These are phyloP conservation scores for Theileria equi DNA, from an alignment of 169 alveolate genomes.

Conservation along the genomic window DNA sequence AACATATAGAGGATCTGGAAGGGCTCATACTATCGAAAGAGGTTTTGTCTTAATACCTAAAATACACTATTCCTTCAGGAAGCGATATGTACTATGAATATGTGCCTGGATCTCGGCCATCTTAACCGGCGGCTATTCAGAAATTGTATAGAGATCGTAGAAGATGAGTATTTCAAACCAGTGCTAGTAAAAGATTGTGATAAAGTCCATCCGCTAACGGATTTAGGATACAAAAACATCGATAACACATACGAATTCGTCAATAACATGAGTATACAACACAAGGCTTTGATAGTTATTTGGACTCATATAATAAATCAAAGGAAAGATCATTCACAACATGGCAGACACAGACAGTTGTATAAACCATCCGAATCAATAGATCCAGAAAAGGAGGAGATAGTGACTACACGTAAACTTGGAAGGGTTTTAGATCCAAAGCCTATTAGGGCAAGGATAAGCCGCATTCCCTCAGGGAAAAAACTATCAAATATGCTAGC, in stretches of 20 bases:
- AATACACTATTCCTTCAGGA: slow-evolving; percentile 51
- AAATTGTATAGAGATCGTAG: slow-evolving; percentile 32
- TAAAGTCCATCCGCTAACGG: neutral
- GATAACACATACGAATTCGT: slow-evolving; percentile 24
- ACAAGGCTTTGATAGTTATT: slow-evolving; percentile 44
- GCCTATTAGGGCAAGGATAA: slow-evolving; percentile 50
- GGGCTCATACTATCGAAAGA: slow-evolving; percentile 8
- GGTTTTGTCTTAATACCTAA: slow-evolving; percentile 2
- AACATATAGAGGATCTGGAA: neutral
- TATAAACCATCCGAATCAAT: slow-evolving; percentile 17
- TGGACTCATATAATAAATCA: slow-evolving; percentile 4
- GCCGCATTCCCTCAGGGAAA: slow-evolving; percentile 56
- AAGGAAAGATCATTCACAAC: neutral
- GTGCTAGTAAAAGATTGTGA: slow-evolving; percentile 14
- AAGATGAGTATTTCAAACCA: slow-evolving; percentile 53
- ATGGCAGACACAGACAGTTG: neutral
- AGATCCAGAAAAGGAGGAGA: slow-evolving; percentile 58
- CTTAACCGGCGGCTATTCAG: slow-evolving; percentile 30
- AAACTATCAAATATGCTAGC: slow-evolving; percentile 38
- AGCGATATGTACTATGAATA: slow-evolving; percentile 27
- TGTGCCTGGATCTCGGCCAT: slow-evolving; percentile 14
- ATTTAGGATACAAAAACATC: neutral
- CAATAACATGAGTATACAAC: slow-evolving; percentile 21
- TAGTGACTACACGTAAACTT: slow-evolving; percentile 33
- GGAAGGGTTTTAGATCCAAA: slow-evolving; percentile 60